phyloP scores from a whole-genome alignment of 345 rosid species.

The Noccaea bulbosa region DNA sequence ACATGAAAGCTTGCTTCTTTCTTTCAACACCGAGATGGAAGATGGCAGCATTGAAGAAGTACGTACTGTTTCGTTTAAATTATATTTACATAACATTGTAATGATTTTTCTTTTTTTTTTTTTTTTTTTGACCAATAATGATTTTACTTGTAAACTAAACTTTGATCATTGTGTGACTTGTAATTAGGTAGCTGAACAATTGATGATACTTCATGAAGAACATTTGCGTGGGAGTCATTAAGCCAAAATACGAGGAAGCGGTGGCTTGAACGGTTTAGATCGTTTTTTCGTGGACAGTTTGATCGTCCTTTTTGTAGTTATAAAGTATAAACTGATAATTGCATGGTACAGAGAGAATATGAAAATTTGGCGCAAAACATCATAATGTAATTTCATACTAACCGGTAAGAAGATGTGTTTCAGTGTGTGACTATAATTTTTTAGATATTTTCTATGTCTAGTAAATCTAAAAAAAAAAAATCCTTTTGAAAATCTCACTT shows the following conservation, averaged over 20 bases:
- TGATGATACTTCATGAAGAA: slow-evolving; percentile 44
- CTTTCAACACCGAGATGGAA: slow-evolving; percentile 84
- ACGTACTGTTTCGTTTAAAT: background rate
- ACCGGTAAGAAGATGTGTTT: background rate
- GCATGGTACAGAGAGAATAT: background rate
- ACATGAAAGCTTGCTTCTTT: slow-evolving; percentile 71
- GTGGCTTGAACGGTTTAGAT: background rate
- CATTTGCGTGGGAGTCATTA: slow-evolving; percentile 31
- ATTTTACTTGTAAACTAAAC: background rate
- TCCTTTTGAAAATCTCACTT: no score
- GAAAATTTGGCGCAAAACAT: background rate
- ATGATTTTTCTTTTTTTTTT: background rate
- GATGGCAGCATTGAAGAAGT: slow-evolving; percentile 94
- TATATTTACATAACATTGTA: background rate
- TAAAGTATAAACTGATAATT: background rate
- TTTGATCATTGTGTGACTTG: background rate
- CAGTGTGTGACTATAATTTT: no score
- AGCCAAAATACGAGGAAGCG: background rate
- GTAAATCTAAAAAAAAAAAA: no score
- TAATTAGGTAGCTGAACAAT: slow-evolving; percentile 43
- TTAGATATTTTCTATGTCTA: no score
- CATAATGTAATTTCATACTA: background rate
- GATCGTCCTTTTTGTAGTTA: slow-evolving; percentile 22
- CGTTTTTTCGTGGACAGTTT: background rate
- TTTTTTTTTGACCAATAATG: no score